These are phyloP conservation scores for Aspergillus transmontanensis DNA, from an alignment of 2,329 filamentous ascomycete genomes.

Conservation along the genomic window DNA sequence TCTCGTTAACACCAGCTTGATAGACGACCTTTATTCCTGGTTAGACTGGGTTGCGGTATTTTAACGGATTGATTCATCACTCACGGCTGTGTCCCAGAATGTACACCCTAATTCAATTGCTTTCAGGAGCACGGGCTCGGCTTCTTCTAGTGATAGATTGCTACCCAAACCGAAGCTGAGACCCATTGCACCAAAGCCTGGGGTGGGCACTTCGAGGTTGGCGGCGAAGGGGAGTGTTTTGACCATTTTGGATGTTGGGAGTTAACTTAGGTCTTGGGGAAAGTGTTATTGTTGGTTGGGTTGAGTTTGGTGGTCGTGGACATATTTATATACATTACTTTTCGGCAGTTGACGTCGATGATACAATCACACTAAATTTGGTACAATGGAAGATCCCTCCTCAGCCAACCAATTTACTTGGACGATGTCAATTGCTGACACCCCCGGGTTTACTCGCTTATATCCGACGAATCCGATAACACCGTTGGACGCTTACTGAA, in stretches of 20 bases:
- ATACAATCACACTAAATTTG: neutral
- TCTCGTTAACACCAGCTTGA: slow-evolving; percentile 52
- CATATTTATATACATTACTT: neutral
- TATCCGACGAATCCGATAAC: neutral
- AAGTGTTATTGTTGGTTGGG: neutral
- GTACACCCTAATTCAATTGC: slow-evolving; percentile 52
- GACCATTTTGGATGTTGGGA: slow-evolving; percentile 34
- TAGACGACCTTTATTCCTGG: slow-evolving; percentile 46
- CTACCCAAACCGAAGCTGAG: slow-evolving; percentile 48
- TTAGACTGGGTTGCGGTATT: neutral
- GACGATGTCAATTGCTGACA: neutral
- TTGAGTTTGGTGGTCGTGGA: neutral
- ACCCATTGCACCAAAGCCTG: slow-evolving; percentile 56
- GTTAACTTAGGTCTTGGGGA: too few relatives aligned
- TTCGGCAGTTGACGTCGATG: neutral
- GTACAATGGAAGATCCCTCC: neutral
- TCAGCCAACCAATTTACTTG: neutral
- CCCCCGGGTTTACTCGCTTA: neutral
- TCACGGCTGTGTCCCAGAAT: slow-evolving; percentile 51
- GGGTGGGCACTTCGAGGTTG: slow-evolving; percentile 41
- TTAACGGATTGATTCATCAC: slow-evolving; percentile 6
- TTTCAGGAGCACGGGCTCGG: slow-evolving; percentile 54
- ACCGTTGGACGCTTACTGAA: neutral
- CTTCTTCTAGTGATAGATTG: slow-evolving; percentile 48
- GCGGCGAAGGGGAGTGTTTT: slow-evolving; percentile 44